phyloP scores from a whole-genome alignment of 2,329 filamentous ascomycete species.

The Colletotrichum sp. region DNA sequence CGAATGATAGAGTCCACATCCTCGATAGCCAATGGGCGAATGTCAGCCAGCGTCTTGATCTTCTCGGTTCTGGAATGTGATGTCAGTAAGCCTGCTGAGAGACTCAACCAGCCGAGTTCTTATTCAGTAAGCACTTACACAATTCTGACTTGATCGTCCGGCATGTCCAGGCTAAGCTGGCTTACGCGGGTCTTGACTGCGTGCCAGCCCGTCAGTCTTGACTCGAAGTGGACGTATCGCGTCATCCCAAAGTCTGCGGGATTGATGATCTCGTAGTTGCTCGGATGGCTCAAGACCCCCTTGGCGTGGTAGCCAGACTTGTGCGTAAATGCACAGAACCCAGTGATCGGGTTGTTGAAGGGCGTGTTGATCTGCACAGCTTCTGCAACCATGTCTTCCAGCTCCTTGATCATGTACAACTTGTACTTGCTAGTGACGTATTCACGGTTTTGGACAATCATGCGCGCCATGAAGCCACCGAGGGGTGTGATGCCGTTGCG shows the following conservation, averaged over 20 bases:
- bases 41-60: constrained; percentile 90
- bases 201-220: constrained; percentile 88
- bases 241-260: constrained; percentile 85
- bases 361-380: constrained; percentile 80
- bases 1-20: constrained; percentile 91
- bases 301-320: constrained; percentile 87
- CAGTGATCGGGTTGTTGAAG: constrained; percentile 82
- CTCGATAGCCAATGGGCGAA: constrained; percentile 84
- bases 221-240: constrained; percentile 86
- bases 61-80: constrained; percentile 64
- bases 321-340: constrained; percentile 68
- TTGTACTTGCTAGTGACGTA: constrained; percentile 90
- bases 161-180: constrained; percentile 81
- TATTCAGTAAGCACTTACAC: constrained; percentile 13
- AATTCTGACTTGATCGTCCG: constrained; percentile 77
- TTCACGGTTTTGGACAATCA: constrained; percentile 83
- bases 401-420: constrained; percentile 83
- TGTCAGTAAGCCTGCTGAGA: background rate
- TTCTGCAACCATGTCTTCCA: constrained; percentile 69
- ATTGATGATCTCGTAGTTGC: constrained; percentile 82
- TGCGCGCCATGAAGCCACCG: constrained; percentile 66
- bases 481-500: constrained; percentile 77
- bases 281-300: constrained; percentile 81
- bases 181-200: constrained; percentile 89
- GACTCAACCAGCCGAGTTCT: accelerated